A percentile compares a stretch with the other conserved stretches of the same genome.
Conservation (phyloP, 2,329 filamentous ascomycete species). For the Dactylella cylindrospora region DNA sequence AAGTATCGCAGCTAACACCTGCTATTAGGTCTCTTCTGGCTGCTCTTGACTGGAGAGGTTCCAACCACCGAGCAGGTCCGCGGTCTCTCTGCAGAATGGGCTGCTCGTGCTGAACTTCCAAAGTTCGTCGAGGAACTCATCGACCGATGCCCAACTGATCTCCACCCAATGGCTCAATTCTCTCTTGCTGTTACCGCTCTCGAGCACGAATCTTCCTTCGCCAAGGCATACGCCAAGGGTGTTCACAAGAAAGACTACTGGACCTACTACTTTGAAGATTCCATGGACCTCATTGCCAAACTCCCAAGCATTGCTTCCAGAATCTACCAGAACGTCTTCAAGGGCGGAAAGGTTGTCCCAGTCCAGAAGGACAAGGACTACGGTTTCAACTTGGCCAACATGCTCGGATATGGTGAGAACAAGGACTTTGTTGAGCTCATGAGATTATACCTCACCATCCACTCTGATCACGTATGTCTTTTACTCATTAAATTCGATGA, state of each 20-base stretch:
- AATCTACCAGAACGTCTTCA: constrained; percentile 99
- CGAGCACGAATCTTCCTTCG: constrained; percentile 96
- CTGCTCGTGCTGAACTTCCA: constrained; percentile 91
- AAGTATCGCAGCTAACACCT: no score
- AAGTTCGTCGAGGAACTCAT: constrained; percentile 99
- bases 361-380: constrained; percentile 99
- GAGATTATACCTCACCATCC: constrained; percentile 98
- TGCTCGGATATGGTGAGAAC: constrained; percentile 95
- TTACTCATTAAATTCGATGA: not conserved
- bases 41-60: constrained; percentile 96
- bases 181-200: constrained; percentile 96
- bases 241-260: constrained; percentile 99
- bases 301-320: constrained; percentile 94
- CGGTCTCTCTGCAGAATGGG: constrained; percentile 97
- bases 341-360: constrained; percentile 95
- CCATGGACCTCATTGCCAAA: constrained; percentile 99
- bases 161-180: constrained; percentile 99
- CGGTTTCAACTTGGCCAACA: constrained; percentile 98
- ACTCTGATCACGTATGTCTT: constrained; percentile 76
- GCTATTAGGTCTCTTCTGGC: constrained; percentile 87
- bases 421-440: constrained; percentile 96
- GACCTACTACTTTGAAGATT: constrained; percentile 98
- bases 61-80: constrained; percentile 97
- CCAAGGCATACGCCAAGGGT: constrained; percentile 98
- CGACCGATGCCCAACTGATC: constrained; percentile 97